Percentiles rank a stretch among this genome's conserved stretches.
Conservation (phyloP, 495 filamentous ascomycete genomes). For the Penicillium taxi region DNA sequence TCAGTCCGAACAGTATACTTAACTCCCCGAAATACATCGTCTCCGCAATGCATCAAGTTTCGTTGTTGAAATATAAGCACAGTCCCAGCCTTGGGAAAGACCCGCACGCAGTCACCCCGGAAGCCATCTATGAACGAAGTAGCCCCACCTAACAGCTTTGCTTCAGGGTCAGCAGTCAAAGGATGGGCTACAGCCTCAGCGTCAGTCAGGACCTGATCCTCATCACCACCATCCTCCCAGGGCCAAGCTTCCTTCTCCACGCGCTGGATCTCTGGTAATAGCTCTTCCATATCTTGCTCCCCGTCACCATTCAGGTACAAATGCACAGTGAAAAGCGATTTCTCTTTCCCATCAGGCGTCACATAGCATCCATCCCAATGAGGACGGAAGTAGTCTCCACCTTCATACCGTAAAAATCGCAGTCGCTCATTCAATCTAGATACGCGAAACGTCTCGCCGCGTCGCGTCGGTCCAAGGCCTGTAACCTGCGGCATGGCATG, state of each 20-base stretch:
- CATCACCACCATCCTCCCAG: constrained; percentile 6
- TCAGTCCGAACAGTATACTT: constrained; percentile 77
- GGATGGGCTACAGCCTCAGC: neutral
- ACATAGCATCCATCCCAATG: constrained; percentile 68
- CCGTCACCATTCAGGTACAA: constrained; percentile 67
- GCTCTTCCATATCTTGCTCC: constrained; percentile 34
- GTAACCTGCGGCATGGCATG: constrained; percentile 36
- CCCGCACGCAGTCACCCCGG: constrained; percentile 43
- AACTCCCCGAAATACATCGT: constrained; percentile 59
- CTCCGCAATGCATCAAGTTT: constrained; percentile 61
- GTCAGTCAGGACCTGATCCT: neutral
- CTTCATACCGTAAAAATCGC: constrained; percentile 69
- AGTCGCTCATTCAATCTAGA: constrained; percentile 66
- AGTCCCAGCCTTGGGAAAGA: constrained; percentile 62
- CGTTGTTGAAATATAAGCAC: constrained; percentile 74
- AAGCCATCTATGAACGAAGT: constrained; percentile 51
- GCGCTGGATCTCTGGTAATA: constrained; percentile 18
- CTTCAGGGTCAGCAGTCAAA: neutral
- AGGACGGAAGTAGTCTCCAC: constrained; percentile 69
- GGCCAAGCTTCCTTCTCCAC: constrained; percentile 10
- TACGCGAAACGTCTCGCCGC: constrained; percentile 46
- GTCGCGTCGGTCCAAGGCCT: constrained; percentile 36
- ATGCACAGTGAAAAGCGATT: constrained; percentile 69
- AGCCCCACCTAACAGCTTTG: constrained; percentile 45
- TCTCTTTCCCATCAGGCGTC: constrained; percentile 49